These are phyloP conservation scores for Isatis tinctoria DNA, from an alignment of 345 rosid genomes.

Conservation along the genomic window DNA sequence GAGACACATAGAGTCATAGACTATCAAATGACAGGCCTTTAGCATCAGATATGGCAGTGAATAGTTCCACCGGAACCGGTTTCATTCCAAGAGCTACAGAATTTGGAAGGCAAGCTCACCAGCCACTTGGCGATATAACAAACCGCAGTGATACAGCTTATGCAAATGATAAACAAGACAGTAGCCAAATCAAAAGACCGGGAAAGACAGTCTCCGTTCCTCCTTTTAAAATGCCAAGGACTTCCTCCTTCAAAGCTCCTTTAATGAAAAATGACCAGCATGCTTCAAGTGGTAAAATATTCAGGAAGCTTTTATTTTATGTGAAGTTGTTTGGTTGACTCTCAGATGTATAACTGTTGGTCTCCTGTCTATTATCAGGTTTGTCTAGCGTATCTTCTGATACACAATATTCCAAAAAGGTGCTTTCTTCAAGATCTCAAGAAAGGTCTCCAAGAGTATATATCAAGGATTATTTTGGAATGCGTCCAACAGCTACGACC, in stretches of 20 bases:
- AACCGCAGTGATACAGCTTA: conserved; percentile 34
- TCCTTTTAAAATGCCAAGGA: conserved; percentile 81
- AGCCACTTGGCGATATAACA: conserved; percentile 60
- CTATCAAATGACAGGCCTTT: conserved; percentile 16
- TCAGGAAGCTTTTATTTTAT: neutral
- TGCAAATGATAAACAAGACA: conserved; percentile 34
- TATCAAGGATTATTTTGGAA: conserved; percentile 66
- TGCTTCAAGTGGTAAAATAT: conserved; percentile 47
- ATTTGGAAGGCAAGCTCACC: conserved; percentile 37
- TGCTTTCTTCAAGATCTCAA: conserved; percentile 61
- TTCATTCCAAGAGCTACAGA: conserved; percentile 26
- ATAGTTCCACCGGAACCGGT: conserved; percentile 30
- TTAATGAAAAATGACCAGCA: conserved; percentile 39
- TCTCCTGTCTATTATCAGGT: conserved; percentile 44
- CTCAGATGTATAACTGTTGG: conserved; percentile 14
- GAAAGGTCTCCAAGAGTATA: conserved; percentile 52
- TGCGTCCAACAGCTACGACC: conserved; percentile 43
- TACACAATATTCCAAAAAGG: conserved; percentile 39
- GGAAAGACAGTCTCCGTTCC: conserved; percentile 43
- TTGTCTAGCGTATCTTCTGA: conserved; percentile 44
- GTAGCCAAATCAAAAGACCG: conserved; percentile 47
- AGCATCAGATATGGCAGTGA: conserved; percentile 7
- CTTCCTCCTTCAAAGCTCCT: conserved; percentile 56
- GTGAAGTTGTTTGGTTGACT: conserved; percentile 12
- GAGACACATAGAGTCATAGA: conserved; percentile 35